Percentiles rank a stretch among this genome's conserved stretches.
Conservation (phyloP, 768 basidiomycete genomes). For the Termitomyces sp. region DNA sequence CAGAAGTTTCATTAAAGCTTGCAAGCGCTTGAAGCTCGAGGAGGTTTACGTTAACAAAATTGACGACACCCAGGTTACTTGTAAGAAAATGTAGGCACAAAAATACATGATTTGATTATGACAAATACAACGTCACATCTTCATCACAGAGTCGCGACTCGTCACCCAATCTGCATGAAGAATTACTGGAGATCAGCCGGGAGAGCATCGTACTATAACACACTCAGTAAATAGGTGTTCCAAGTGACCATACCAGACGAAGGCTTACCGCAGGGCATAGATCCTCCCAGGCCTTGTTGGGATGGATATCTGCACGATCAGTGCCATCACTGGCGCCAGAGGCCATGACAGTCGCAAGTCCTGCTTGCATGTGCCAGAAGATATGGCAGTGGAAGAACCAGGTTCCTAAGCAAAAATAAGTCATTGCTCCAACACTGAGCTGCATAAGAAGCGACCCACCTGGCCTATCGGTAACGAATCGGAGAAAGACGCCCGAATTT, state of each 20-base stretch:
- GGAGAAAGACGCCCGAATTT: constrained; percentile 30
- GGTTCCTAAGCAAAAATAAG: constrained; percentile 12
- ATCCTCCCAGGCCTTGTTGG: constrained; percentile 15
- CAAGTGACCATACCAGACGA: neutral
- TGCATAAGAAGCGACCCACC: constrained; percentile 24
- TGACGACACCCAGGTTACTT: neutral
- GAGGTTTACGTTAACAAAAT: too few species aligned
- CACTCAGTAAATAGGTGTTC: too few species aligned
- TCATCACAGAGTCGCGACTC: neutral
- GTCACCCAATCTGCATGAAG: neutral
- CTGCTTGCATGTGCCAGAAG: constrained; percentile 22
- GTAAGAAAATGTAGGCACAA: neutral
- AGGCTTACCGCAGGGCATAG: constrained; percentile 16
- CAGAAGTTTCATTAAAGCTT: too few species aligned
- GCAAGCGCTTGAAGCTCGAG: too few species aligned
- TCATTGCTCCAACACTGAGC: neutral
- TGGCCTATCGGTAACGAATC: constrained; percentile 56
- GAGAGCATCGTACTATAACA: constrained; percentile 1
- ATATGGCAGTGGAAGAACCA: constrained; percentile 30
- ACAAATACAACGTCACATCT: neutral
- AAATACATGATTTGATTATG: too few species aligned
- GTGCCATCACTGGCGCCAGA: constrained; percentile 6
- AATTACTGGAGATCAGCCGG: constrained; percentile 7
- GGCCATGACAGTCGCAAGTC: constrained; percentile 20
- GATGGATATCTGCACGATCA: constrained; percentile 11